Conservation (phyloP, 768 basidiomycete species). For the Suillus plorans region DNA sequence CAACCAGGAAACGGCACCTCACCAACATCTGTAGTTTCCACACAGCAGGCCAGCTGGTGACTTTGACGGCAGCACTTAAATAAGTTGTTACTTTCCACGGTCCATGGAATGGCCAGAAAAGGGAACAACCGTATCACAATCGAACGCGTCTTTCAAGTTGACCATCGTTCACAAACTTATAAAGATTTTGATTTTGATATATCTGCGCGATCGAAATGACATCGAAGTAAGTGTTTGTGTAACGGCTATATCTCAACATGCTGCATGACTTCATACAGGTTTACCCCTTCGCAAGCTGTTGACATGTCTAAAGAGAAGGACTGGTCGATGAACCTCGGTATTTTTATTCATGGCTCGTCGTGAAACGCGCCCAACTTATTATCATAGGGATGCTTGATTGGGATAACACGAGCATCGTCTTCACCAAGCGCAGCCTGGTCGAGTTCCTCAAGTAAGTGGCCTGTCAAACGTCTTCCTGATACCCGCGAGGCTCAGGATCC, state of each 20-base stretch:
- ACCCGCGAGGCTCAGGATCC: conserved; percentile 23
- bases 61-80: background rate
- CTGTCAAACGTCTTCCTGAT: background rate
- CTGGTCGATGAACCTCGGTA: conserved; percentile 70
- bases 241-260: background rate
- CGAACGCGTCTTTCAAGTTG: background rate
- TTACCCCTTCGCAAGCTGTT: conserved; percentile 53
- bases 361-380: background rate
- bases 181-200: background rate
- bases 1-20: background rate
- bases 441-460: conserved; percentile 71
- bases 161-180: background rate
- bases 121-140: background rate
- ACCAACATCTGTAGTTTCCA: background rate
- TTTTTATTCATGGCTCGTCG: conserved; percentile 15
- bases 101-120: background rate
- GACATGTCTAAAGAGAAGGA: conserved; percentile 70
- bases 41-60: background rate
- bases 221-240: background rate
- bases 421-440: conserved; percentile 73
- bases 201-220: background rate
- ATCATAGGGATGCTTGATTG: conserved; percentile 73
- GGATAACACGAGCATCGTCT: conserved; percentile 74
- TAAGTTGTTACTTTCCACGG: background rate
- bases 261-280: conserved; percentile 36